phyloP scores from a whole-genome alignment of 2,329 filamentous ascomycete genomes.

The Neonectria coccinea region DNA sequence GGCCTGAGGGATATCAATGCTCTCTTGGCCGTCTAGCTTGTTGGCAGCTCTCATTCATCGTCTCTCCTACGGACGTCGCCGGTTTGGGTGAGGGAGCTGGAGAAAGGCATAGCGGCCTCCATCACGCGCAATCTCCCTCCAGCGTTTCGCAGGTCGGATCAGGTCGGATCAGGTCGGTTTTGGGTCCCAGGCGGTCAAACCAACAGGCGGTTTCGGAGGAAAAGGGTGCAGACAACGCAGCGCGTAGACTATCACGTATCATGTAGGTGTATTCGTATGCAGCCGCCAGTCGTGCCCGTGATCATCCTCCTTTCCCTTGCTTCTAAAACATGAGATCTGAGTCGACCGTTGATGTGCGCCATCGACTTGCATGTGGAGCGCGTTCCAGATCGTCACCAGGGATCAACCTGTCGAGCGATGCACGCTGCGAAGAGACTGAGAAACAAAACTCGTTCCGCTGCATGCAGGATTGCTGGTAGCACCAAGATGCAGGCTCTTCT shows the following conservation, averaged over 20 bases:
- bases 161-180: conserved; percentile 5
- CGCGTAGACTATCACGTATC: conserved; percentile 5
- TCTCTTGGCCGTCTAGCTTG: not conserved
- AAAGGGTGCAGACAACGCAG: conserved; percentile 18
- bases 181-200: conserved; percentile 17
- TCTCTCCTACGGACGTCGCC: not conserved
- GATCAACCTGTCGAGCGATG: conserved; percentile 26
- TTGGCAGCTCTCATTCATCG: not conserved
- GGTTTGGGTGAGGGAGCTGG: not conserved
- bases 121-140: not conserved
- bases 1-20: not conserved
- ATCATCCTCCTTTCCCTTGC: conserved; percentile 19
- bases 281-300: conserved; percentile 22
- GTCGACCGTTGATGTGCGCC: conserved; percentile 26
- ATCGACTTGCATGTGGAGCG: conserved; percentile 29
- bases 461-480: not conserved
- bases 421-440: not conserved
- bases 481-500: not conserved
- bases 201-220: conserved; percentile 23
- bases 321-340: conserved; percentile 34
- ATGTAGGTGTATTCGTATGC: conserved; percentile 17
- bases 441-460: conserved; percentile 10
- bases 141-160: conserved; percentile 4
- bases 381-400: conserved; percentile 32
- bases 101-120: not conserved